A percentile compares a stretch with the other conserved stretches of the same genome.
Conservation (phyloP, 2,329 filamentous ascomycete genomes). For the Phoma sp. region DNA sequence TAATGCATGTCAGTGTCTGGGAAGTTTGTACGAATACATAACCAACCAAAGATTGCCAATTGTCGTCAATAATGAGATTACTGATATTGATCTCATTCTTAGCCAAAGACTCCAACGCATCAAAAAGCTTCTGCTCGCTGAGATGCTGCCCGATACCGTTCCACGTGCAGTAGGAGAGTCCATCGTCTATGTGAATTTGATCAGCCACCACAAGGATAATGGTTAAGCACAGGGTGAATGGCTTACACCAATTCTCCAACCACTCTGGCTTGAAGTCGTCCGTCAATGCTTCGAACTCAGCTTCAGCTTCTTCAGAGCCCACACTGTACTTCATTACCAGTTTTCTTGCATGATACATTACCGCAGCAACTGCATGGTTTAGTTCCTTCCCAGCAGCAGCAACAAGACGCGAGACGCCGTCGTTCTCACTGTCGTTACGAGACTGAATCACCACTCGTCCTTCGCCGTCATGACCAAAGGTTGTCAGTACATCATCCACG, state of each 20-base stretch:
- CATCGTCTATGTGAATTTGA: slow-evolving; percentile 63
- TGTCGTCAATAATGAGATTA: slow-evolving; percentile 94
- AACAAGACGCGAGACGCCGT: slow-evolving; percentile 66
- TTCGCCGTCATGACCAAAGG: slow-evolving; percentile 68
- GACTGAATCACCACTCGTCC: slow-evolving; percentile 73
- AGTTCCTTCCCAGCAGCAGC: slow-evolving; percentile 75
- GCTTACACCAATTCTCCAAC: slow-evolving; percentile 76
- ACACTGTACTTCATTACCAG: slow-evolving; percentile 59
- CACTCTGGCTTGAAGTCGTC: slow-evolving; percentile 66
- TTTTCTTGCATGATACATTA: slow-evolving; percentile 85
- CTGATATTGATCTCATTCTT: slow-evolving; percentile 76
- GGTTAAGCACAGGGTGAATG: neutral
- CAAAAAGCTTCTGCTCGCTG: slow-evolving; percentile 78
- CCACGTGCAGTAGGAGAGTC: slow-evolving; percentile 95
- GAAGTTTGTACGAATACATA: neutral
- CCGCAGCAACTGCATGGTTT: slow-evolving; percentile 76
- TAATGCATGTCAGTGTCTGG: neutral
- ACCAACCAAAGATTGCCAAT: slow-evolving; percentile 65
- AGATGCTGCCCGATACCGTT: slow-evolving; percentile 86
- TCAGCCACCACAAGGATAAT: neutral
- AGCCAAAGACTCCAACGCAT: slow-evolving; percentile 74
- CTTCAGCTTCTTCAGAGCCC: slow-evolving; percentile 51
- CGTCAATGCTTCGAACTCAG: slow-evolving; percentile 55
- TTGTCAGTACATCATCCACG: slow-evolving; percentile 70
- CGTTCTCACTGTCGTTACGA: slow-evolving; percentile 68